Evolutionary conservation across 1,284 basidiomycete genomes (phyloP).

Genomic region (Apiotrichum gracile): DNA sequence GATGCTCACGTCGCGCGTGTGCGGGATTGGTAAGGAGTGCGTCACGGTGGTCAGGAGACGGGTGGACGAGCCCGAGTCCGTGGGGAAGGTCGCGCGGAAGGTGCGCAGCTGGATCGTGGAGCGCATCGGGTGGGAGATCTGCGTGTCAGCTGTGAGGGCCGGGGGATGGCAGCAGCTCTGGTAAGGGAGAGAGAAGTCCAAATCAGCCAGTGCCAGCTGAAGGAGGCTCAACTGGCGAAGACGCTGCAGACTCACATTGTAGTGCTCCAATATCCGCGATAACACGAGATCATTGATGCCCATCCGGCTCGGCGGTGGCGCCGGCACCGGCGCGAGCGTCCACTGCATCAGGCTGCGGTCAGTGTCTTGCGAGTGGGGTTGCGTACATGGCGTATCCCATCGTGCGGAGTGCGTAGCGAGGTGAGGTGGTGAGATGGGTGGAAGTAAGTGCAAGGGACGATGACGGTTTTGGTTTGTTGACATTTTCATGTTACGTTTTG

Average conservation of each 20-base stretch:
- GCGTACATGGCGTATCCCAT: conserved; percentile 37
- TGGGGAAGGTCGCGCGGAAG: conserved; percentile 28
- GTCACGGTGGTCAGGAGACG: conserved; percentile 30
- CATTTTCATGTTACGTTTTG: too few relatives aligned
- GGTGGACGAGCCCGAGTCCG: neutral
- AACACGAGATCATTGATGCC: conserved; percentile 34
- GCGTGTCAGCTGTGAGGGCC: neutral
- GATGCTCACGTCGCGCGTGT: conserved; percentile 14
- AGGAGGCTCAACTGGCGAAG: too few relatives aligned
- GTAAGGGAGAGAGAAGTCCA: neutral
- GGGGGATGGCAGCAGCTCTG: neutral
- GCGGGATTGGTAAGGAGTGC: conserved; percentile 20
- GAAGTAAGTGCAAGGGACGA: too few relatives aligned
- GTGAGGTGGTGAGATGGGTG: too few relatives aligned
- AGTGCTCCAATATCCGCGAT: conserved; percentile 34
- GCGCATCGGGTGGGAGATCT: conserved; percentile 32
- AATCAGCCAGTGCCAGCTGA: too few relatives aligned
- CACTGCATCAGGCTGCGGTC: conserved; percentile 38
- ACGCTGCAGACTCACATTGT: conserved; percentile 30
- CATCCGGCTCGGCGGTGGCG: conserved; percentile 17
- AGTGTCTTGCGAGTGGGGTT: neutral
- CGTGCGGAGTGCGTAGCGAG: neutral
- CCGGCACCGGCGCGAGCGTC: conserved; percentile 23
- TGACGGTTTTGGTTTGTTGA: too few relatives aligned
- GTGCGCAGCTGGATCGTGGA: conserved; percentile 36